phyloP scores from a whole-genome alignment of 805 yeast genomes.

The Yamadazyma ubonensis region DNA sequence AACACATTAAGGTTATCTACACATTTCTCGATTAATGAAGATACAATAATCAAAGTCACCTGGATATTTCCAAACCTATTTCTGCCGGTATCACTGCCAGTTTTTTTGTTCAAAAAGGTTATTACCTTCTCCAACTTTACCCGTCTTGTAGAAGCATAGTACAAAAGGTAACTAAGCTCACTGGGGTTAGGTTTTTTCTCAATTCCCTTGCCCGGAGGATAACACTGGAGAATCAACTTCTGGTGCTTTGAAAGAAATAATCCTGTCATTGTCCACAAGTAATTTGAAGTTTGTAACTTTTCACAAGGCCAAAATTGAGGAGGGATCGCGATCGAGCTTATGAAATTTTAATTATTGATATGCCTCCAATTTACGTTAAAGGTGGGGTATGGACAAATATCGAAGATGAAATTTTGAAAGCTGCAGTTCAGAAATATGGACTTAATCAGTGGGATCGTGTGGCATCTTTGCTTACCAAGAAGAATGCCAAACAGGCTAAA shows the following conservation, averaged over 20 bases:
- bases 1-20: constrained; percentile 81
- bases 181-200: constrained; percentile 93
- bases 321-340: constrained; percentile 6
- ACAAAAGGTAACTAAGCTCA: constrained; percentile 81
- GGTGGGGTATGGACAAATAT: constrained; percentile 91
- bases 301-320: constrained; percentile 6
- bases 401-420: constrained; percentile 82
- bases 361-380: constrained; percentile 67
- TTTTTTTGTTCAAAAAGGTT: constrained; percentile 59
- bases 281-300: too few relatives aligned
- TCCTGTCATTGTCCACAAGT: too few relatives aligned
- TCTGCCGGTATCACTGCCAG: constrained; percentile 57
- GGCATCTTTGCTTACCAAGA: constrained; percentile 78
- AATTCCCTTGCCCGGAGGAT: constrained; percentile 81
- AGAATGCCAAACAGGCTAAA: constrained; percentile 88
- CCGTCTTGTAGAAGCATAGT: constrained; percentile 87
- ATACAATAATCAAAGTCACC: constrained; percentile 72
- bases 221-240: constrained; percentile 84
- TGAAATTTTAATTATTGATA: constrained; percentile 10
- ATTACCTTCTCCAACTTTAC: constrained; percentile 88
- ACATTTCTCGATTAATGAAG: constrained; percentile 71
- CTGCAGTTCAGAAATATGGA: constrained; percentile 92
- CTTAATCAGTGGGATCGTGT: constrained; percentile 93
- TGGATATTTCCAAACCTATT: constrained; percentile 74
- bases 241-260: constrained; percentile 71